Conservation (phyloP, 352 stramenopile genomes). For the Phytopythium oedochilum region DNA sequence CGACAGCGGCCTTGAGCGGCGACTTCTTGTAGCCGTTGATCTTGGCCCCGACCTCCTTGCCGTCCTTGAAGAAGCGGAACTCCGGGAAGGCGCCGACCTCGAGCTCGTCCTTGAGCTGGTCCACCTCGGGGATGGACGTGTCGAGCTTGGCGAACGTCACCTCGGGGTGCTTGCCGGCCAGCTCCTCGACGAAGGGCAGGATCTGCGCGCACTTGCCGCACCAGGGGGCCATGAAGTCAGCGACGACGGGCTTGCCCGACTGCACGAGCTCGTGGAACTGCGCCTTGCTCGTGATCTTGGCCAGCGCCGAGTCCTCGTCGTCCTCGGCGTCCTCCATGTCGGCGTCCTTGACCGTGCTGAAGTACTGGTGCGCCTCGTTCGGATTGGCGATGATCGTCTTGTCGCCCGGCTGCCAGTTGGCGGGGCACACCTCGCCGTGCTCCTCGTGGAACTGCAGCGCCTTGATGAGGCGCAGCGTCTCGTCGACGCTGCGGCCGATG, state of each 20-base stretch:
- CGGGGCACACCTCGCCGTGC: slow-evolving; percentile 91
- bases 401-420: slow-evolving; percentile 90
- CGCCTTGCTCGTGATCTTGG: slow-evolving; percentile 48
- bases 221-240: slow-evolving; percentile 84
- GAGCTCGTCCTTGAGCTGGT: slow-evolving; percentile 71
- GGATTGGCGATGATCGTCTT: slow-evolving; percentile 88
- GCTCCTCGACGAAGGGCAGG: slow-evolving; percentile 62
- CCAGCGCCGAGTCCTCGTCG: slow-evolving; percentile 37
- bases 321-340: slow-evolving; percentile 29
- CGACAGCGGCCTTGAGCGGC: slow-evolving; percentile 62
- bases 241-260: slow-evolving; percentile 69
- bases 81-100: slow-evolving; percentile 71
- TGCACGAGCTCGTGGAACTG: slow-evolving; percentile 60
- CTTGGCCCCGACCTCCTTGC: slow-evolving; percentile 68
- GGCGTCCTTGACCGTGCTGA: slow-evolving; percentile 58
- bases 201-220: slow-evolving; percentile 87
- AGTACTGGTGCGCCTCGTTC: slow-evolving; percentile 81
- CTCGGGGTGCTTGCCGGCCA: slow-evolving; percentile 57
- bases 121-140: slow-evolving; percentile 63
- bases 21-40: slow-evolving; percentile 86
- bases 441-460: slow-evolving; percentile 92
- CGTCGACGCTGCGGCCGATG: slow-evolving; percentile 90
- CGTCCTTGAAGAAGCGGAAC: slow-evolving; percentile 84
- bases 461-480: slow-evolving; percentile 90
- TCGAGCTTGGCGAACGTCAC: slow-evolving; percentile 81